These are phyloP conservation scores for Cenococcum geophilum DNA, from an alignment of 495 filamentous ascomycete genomes.

Conservation along the genomic window DNA sequence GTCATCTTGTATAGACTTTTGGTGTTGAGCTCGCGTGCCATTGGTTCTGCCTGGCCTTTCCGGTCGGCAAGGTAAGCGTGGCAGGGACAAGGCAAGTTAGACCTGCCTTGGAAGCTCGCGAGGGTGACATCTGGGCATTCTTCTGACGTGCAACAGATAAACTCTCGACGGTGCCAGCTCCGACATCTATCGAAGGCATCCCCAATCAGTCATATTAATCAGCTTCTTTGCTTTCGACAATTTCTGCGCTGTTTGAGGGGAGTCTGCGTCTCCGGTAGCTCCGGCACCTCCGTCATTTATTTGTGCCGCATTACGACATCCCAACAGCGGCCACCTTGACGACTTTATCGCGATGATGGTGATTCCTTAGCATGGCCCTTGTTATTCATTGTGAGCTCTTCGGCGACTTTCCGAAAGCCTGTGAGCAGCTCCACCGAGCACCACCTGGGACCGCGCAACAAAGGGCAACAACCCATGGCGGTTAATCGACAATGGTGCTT, in stretches of 20 bases:
- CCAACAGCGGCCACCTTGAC: constrained; percentile 3
- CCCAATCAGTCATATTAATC: background rate
- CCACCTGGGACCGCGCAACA: background rate
- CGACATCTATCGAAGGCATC: background rate
- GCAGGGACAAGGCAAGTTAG: background rate
- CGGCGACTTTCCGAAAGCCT: background rate
- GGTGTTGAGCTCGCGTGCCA: too few relatives aligned
- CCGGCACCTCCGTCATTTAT: background rate
- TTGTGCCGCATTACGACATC: background rate
- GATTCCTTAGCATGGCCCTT: background rate
- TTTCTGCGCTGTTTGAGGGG: background rate
- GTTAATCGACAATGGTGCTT: constrained; percentile 47
- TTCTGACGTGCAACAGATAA: constrained; percentile 1
- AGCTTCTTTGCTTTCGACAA: background rate
- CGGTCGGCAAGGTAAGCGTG: too few relatives aligned
- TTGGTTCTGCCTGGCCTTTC: too few relatives aligned
- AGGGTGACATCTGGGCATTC: background rate
- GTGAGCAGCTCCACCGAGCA: background rate
- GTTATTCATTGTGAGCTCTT: background rate
- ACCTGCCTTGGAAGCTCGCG: background rate
- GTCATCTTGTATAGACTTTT: too few relatives aligned
- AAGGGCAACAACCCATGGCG: constrained; percentile 6
- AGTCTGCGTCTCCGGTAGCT: background rate
- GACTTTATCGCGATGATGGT: background rate
- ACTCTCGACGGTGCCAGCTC: background rate